Evolutionary conservation across 1,284 basidiomycete genomes (phyloP).

Genomic region (Ustilago trichophora): DNA sequence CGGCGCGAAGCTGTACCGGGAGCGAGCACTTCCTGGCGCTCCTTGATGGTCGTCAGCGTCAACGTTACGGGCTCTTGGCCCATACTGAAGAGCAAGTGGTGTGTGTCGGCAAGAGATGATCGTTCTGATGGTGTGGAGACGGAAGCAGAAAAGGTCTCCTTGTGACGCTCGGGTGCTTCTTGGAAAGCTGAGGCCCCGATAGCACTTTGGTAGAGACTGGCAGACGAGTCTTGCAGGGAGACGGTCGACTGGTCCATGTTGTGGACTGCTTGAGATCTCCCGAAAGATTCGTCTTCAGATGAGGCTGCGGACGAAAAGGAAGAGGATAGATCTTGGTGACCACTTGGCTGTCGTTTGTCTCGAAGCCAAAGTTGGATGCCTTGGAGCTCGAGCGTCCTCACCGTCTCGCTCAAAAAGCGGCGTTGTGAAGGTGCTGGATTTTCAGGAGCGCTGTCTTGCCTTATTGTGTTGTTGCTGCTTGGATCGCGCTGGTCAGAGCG

Average conservation of each 20-base stretch:
- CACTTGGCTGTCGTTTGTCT: constrained; percentile 1
- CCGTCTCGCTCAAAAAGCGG: constrained; percentile 23
- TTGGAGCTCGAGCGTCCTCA: constrained; percentile 17
- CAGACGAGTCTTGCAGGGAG: constrained; percentile 25
- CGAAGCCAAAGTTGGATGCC: constrained; percentile 22
- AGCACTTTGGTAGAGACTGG: constrained; percentile 45
- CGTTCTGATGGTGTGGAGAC: not conserved
- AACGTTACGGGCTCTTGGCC: constrained; percentile 19
- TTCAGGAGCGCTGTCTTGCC: too few relatives aligned
- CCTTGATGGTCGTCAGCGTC: constrained; percentile 29
- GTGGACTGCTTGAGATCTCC: not conserved
- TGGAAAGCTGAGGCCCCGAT: constrained; percentile 12
- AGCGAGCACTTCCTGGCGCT: constrained; percentile 12
- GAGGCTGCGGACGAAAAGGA: constrained; percentile 30
- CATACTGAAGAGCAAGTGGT: constrained; percentile 24
- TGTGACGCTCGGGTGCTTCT: not conserved
- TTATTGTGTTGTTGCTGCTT: too few relatives aligned
- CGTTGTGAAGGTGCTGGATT: not conserved
- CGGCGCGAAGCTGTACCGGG: constrained; percentile 11
- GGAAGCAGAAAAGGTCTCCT: not conserved
- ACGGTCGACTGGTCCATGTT: constrained; percentile 13
- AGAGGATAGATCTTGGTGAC: not conserved
- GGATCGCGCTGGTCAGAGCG: constrained; percentile 13
- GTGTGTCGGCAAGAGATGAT: not conserved
- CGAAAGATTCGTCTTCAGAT: not conserved